Percentiles rank a stretch among this genome's conserved stretches.
These are phyloP conservation scores for Ceratocystis eucalypticola DNA, from an alignment of 2,329 filamentous ascomycete genomes.

Conservation along the genomic window DNA sequence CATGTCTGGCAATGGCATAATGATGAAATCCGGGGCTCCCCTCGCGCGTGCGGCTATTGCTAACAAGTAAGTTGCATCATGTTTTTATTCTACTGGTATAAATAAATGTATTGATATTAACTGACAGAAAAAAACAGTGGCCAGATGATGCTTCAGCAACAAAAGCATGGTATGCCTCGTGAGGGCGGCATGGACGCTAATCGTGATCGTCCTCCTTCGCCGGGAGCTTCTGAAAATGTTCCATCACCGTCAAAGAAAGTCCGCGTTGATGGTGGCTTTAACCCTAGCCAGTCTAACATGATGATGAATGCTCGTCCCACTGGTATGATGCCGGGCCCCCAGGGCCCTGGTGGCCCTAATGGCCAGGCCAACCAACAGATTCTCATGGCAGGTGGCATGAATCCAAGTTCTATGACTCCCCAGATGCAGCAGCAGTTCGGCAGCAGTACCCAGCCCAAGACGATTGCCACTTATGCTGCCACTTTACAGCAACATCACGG, in stretches of 20 bases:
- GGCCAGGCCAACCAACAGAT: slow-evolving; percentile 44
- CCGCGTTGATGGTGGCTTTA: slow-evolving; percentile 59
- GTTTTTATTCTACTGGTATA: background rate
- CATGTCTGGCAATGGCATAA: slow-evolving; percentile 48
- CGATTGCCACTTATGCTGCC: slow-evolving; percentile 75
- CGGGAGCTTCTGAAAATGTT: slow-evolving; percentile 70
- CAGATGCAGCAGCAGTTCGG: slow-evolving; percentile 62
- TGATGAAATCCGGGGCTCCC: slow-evolving; percentile 45
- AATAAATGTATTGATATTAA: background rate
- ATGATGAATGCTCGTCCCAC: slow-evolving; percentile 59
- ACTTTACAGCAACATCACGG: slow-evolving; percentile 73
- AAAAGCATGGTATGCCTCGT: slow-evolving; percentile 70
- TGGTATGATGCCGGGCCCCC: slow-evolving; percentile 59
- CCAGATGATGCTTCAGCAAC: slow-evolving; percentile 23
- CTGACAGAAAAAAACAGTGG: background rate
- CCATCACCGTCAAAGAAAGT: slow-evolving; percentile 86
- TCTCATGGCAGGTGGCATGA: slow-evolving; percentile 57
- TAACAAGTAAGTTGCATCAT: slow-evolving; percentile 36
- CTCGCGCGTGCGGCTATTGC: slow-evolving; percentile 65
- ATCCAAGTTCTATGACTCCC: slow-evolving; percentile 56
- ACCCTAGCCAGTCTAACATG: slow-evolving; percentile 56
- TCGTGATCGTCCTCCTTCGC: slow-evolving; percentile 67
- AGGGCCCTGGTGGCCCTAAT: slow-evolving; percentile 43
- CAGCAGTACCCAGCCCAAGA: slow-evolving; percentile 58
- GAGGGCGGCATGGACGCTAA: slow-evolving; percentile 79